These are phyloP conservation scores for Pichia gijzeniarum DNA, from an alignment of 805 yeast species.

Conservation along the genomic window DNA sequence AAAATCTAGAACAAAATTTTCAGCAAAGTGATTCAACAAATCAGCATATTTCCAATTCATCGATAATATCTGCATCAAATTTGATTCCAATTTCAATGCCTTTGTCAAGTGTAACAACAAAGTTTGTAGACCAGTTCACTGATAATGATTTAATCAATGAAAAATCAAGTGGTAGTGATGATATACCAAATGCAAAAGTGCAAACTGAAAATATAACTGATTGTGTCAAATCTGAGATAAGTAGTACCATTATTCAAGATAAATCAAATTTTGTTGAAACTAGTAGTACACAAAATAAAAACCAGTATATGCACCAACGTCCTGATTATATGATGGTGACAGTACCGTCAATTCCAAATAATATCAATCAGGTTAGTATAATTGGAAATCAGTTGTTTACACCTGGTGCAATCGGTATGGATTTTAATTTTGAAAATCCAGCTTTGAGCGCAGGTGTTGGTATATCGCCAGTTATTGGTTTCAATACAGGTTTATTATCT, in stretches of 20 bases:
- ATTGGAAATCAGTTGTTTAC: slow-evolving; percentile 11
- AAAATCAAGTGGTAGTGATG: neutral
- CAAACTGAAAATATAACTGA: too few species aligned
- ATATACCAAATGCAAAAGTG: too few species aligned
- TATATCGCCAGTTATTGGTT: slow-evolving; percentile 16
- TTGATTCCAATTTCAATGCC: slow-evolving; percentile 5
- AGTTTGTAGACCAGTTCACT: neutral
- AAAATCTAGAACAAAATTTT: too few species aligned
- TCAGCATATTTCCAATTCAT: neutral
- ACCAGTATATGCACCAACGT: neutral
- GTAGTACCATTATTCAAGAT: neutral
- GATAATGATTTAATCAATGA: neutral
- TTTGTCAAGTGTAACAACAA: neutral
- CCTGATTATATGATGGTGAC: slow-evolving; percentile 9
- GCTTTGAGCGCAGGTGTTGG: slow-evolving; percentile 3
- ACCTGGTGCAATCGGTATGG: slow-evolving; percentile 7
- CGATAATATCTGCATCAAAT: neutral
- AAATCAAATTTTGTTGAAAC: neutral
- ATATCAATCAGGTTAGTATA: slow-evolving; percentile 1
- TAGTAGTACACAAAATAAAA: neutral
- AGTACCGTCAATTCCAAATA: slow-evolving; percentile 3
- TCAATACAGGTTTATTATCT: slow-evolving; percentile 13
- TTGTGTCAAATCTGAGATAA: neutral
- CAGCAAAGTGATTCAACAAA: neutral
- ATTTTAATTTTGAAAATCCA: slow-evolving; percentile 5